These are phyloP conservation scores for Juglanconis juglandina DNA, from an alignment of 2,329 filamentous ascomycete genomes.

Conservation along the genomic window DNA sequence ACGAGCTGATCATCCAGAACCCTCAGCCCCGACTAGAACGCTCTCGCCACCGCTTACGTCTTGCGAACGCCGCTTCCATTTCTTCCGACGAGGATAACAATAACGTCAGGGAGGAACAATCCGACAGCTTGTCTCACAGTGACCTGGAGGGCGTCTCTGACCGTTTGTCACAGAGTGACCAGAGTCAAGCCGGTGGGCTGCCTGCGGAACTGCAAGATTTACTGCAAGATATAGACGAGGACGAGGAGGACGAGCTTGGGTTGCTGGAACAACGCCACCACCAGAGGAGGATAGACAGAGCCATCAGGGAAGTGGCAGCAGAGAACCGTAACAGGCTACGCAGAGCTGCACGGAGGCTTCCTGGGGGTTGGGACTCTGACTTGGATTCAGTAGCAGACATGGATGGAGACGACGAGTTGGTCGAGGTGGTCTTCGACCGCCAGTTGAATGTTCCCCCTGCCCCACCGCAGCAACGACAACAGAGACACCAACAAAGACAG, in stretches of 20 bases:
- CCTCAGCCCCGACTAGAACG: too few relatives aligned
- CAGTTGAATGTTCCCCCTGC: neutral
- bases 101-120: neutral
- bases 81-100: too few relatives aligned
- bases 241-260: neutral
- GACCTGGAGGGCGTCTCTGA: neutral
- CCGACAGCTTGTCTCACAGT: neutral
- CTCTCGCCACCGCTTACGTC: too few relatives aligned
- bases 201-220: neutral
- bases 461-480: conserved; percentile 15
- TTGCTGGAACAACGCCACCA: neutral
- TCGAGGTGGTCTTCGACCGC: conserved; percentile 13
- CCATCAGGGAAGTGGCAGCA: neutral
- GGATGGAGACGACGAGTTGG: conserved; percentile 15
- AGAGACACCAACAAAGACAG: conserved; percentile 16
- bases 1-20: neutral
- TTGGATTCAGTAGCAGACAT: neutral
- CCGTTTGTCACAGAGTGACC: too few relatives aligned
- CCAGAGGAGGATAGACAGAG: neutral
- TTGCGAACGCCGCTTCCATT: too few relatives aligned
- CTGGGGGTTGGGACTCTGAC: neutral
- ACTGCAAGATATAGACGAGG: neutral
- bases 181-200: neutral
- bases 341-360: neutral
- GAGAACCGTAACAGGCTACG: neutral